These are phyloP conservation scores for Pterocarpus macrocarpus DNA, from an alignment of 306 rosid species.

Conservation along the genomic window DNA sequence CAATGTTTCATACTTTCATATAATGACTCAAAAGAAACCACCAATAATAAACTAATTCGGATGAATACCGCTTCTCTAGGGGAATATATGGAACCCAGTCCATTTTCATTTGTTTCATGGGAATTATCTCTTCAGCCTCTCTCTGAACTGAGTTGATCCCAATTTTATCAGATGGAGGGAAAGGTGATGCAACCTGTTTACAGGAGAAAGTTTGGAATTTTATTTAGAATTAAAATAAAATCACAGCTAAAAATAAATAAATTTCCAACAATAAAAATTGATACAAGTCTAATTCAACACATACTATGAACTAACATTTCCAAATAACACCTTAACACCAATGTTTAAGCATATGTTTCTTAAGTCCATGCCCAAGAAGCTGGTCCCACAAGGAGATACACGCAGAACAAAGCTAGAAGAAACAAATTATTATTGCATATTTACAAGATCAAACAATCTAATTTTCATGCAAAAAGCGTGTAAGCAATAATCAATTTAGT, in stretches of 20 bases:
- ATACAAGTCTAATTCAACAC: constrained; percentile 14
- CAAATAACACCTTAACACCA: constrained; percentile 5
- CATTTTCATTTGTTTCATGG: constrained; percentile 99
- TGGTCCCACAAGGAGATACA: not conserved
- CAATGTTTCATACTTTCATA: constrained; percentile 28
- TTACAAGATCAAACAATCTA: not conserved
- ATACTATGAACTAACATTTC: not conserved
- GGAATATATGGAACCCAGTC: constrained; percentile 97
- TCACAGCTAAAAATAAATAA: not conserved
- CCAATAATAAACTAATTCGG: constrained; percentile 29
- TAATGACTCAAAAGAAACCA: constrained; percentile 8
- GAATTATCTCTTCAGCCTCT: constrained; percentile 87
- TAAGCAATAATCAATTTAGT: not conserved
- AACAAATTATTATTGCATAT: constrained; percentile 1
- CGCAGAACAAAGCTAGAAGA: constrained; percentile 10
- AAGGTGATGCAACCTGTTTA: constrained; percentile 77
- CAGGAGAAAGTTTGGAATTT: constrained; percentile 20
- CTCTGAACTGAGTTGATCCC: constrained; percentile 95
- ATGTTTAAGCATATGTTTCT: not conserved
- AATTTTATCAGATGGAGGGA: constrained; percentile 89
- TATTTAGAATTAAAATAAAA: not conserved
- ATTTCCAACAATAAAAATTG: not conserved
- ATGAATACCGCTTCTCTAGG: constrained; percentile 60
- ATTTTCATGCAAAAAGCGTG: not conserved
- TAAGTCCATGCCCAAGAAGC: not conserved